Conservation (phyloP, 139 green algal species). For the Micromonas pusilla region DNA sequence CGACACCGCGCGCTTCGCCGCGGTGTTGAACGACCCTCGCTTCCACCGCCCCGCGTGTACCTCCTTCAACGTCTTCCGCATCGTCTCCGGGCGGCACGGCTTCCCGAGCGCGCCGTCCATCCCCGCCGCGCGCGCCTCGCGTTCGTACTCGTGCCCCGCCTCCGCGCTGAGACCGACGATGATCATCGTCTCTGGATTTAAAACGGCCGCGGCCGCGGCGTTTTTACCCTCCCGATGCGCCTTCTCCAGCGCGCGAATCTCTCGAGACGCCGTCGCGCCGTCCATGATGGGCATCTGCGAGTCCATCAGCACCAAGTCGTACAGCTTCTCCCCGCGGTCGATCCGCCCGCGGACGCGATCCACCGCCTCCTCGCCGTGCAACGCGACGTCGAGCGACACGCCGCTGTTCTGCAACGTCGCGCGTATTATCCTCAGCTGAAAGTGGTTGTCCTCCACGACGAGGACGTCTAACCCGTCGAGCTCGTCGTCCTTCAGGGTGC, state of each 20-base stretch:
- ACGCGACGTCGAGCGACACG: neutral
- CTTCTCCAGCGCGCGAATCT: constrained; percentile 19
- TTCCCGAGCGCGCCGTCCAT: constrained; percentile 8
- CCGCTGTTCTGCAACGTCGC: neutral
- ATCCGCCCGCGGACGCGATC: neutral
- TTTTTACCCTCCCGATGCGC: neutral
- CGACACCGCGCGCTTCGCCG: neutral
- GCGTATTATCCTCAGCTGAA: constrained; percentile 1
- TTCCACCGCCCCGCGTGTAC: neutral
- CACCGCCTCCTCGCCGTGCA: constrained; percentile 1
- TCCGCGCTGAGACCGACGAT: constrained; percentile 14
- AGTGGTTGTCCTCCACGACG: constrained; percentile 19
- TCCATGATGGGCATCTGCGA: constrained; percentile 32
- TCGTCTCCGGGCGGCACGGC: constrained; percentile 9
- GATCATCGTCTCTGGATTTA: neutral
- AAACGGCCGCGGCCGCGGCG: too few species aligned
- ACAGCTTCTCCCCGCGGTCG: neutral
- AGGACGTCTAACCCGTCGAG: constrained; percentile 10
- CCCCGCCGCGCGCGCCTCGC: neutral
- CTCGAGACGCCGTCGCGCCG: constrained; percentile 7
- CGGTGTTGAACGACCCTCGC: neutral
- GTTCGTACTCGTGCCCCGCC: neutral
- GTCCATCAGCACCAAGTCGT: constrained; percentile 35
- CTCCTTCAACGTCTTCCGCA: neutral
- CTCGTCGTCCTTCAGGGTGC: neutral